These are phyloP conservation scores for Microdochium trichocladiopsis DNA, from an alignment of 2,329 filamentous ascomycete genomes.

Conservation along the genomic window DNA sequence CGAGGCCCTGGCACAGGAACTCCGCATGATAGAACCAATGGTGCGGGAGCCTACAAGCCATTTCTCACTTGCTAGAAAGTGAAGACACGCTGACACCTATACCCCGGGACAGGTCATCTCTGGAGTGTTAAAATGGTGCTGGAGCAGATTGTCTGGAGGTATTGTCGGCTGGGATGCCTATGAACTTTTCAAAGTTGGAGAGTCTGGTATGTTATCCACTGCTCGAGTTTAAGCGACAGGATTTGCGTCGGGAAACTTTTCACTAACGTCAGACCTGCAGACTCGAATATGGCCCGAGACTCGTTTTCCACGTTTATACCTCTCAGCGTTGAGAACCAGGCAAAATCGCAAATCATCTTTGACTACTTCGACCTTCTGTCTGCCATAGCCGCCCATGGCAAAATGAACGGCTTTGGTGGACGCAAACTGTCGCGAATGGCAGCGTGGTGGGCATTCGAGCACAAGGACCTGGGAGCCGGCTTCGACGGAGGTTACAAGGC, in stretches of 20 bases:
- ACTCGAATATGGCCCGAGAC: conserved; percentile 85
- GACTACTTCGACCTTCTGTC: conserved; percentile 94
- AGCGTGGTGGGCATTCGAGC: conserved; percentile 98
- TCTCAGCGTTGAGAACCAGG: conserved; percentile 80
- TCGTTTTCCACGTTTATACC: conserved; percentile 97
- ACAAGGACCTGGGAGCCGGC: conserved; percentile 76
- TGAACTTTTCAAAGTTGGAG: conserved; percentile 89
- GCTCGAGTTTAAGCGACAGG: not conserved
- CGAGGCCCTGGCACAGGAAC: conserved; percentile 70
- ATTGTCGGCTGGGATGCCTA: conserved; percentile 97
- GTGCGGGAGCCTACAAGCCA: conserved; percentile 39
- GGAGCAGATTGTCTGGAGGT: conserved; percentile 84
- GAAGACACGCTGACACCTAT: conserved; percentile 14
- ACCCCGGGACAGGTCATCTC: conserved; percentile 74
- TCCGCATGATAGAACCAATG: conserved; percentile 90
- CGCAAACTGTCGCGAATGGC: conserved; percentile 92
- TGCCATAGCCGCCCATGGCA: conserved; percentile 86
- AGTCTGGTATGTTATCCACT: conserved; percentile 60
- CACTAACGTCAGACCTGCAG: conserved; percentile 34
- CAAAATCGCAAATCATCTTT: conserved; percentile 82
- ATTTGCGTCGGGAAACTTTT: not conserved
- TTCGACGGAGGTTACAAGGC: conserved; percentile 92
- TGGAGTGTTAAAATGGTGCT: conserved; percentile 96
- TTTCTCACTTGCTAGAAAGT: not conserved
- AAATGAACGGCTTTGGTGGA: conserved; percentile 86